phyloP scores from a whole-genome alignment of 2,329 filamentous ascomycete species.

The Arthrinium puccinioides region DNA sequence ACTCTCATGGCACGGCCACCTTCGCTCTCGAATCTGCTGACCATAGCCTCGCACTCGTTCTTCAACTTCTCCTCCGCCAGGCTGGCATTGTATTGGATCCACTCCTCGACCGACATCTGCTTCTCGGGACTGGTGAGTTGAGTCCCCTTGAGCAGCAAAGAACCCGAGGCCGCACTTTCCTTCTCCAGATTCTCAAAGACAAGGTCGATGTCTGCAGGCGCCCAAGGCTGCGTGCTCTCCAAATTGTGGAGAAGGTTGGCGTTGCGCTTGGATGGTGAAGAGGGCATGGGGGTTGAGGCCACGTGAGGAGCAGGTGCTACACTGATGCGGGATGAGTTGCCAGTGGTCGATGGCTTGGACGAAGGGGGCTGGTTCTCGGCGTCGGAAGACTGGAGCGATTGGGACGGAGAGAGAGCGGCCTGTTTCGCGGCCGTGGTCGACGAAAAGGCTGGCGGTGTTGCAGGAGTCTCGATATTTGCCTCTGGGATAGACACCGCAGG shows the following conservation, averaged over 20 bases:
- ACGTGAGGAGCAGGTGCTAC: constrained; percentile 37
- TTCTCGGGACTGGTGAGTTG: constrained; percentile 70
- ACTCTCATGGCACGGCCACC: constrained; percentile 70
- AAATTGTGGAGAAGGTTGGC: constrained; percentile 47
- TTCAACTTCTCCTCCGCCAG: constrained; percentile 74
- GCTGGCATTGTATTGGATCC: constrained; percentile 76
- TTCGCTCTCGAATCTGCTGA: constrained; percentile 76
- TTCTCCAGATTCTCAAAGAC: constrained; percentile 51
- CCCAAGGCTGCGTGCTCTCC: constrained; percentile 59
- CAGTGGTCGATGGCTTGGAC: constrained; percentile 47
- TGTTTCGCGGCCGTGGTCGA: constrained; percentile 44
- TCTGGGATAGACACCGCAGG: not conserved
- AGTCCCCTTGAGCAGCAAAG: constrained; percentile 39
- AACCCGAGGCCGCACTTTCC: constrained; percentile 41
- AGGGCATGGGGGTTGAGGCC: constrained; percentile 38
- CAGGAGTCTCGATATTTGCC: not conserved
- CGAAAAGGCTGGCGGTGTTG: constrained; percentile 36
- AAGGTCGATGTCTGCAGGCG: constrained; percentile 66
- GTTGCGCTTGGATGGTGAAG: constrained; percentile 58
- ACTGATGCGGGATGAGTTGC: constrained; percentile 37
- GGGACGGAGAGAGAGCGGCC: constrained; percentile 52
- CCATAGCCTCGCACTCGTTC: constrained; percentile 74
- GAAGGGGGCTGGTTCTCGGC: constrained; percentile 74
- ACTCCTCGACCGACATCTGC: constrained; percentile 88
- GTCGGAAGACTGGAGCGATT: constrained; percentile 69